Conservation (phyloP, 768 basidiomycete genomes). For the Lentinula raphanica region DNA sequence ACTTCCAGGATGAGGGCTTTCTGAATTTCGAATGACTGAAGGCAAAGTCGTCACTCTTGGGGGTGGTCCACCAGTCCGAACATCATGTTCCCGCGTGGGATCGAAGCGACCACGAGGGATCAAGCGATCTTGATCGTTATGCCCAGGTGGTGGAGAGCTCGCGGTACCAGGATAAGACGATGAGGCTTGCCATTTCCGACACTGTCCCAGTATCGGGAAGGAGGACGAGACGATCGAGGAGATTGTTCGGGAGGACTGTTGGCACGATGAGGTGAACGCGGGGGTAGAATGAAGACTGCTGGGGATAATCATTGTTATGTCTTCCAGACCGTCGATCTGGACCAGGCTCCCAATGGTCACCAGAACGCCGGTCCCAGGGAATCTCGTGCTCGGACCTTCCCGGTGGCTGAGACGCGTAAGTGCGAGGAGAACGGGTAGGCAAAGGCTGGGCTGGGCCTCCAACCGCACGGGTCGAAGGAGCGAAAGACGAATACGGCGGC, state of each 20-base stretch:
- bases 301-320: slow-evolving; percentile 35
- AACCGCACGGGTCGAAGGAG: slow-evolving; percentile 39
- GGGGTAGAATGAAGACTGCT: slow-evolving; percentile 30
- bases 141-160: slow-evolving; percentile 25
- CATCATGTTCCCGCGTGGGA: slow-evolving; percentile 40
- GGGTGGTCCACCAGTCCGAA: slow-evolving; percentile 15
- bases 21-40: slow-evolving; percentile 41
- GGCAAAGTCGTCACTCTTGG: slow-evolving; percentile 21
- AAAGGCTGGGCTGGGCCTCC: slow-evolving; percentile 48
- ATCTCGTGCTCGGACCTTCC: slow-evolving; percentile 48
- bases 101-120: slow-evolving; percentile 45
- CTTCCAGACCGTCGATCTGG: slow-evolving; percentile 38
- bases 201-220: slow-evolving; percentile 53
- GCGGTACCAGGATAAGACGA: slow-evolving; percentile 27
- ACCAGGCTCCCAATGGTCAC: slow-evolving; percentile 52
- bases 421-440: slow-evolving; percentile 57
- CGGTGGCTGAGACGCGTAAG: slow-evolving; percentile 49
- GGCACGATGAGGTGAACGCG: slow-evolving; percentile 37
- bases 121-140: slow-evolving; percentile 58
- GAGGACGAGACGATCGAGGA: slow-evolving; percentile 48
- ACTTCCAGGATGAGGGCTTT: slow-evolving; percentile 49
- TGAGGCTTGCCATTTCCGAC: slow-evolving; percentile 36
- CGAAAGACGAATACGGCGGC: slow-evolving; percentile 44
- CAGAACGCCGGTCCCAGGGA: slow-evolving; percentile 55
- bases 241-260: slow-evolving; percentile 59